A percentile compares a stretch with the other conserved stretches of the same genome.
phyloP scores from a whole-genome alignment of 2,329 filamentous ascomycete genomes.

The Aspergillus brasiliensis region DNA sequence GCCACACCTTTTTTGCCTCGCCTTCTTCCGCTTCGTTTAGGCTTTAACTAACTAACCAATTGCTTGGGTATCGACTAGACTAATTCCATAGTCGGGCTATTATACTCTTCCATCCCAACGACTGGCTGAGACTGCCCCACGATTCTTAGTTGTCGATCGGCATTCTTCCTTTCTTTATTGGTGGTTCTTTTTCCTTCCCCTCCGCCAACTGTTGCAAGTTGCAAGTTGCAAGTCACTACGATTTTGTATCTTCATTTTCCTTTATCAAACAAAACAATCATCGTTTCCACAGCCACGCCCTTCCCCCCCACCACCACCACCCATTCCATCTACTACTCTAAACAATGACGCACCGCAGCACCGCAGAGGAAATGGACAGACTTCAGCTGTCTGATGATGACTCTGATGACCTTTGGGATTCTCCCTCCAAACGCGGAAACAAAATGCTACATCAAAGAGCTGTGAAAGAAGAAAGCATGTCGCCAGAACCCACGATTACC shows the following conservation, averaged over 20 bases:
- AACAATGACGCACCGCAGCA: slow-evolving; percentile 37
- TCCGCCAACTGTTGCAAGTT: background rate
- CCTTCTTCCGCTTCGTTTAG: background rate
- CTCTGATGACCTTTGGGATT: slow-evolving; percentile 61
- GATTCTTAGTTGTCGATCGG: background rate
- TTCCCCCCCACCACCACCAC: background rate
- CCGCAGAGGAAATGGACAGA: slow-evolving; percentile 54
- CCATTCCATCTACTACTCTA: background rate
- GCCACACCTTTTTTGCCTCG: background rate
- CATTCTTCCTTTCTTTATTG: background rate
- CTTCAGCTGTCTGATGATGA: slow-evolving; percentile 58
- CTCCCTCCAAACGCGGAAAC: slow-evolving; percentile 49
- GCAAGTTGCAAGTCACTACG: background rate
- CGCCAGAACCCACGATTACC: slow-evolving; percentile 33
- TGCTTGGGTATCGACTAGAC: too few relatives aligned
- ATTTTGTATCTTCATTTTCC: background rate
- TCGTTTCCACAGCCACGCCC: background rate
- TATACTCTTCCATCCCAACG: background rate
- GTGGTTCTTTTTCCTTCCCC: background rate
- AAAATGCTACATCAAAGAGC: slow-evolving; percentile 35
- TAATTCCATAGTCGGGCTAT: too few relatives aligned
- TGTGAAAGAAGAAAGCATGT: slow-evolving; percentile 42
- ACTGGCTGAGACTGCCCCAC: slow-evolving; percentile 8
- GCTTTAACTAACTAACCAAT: too few relatives aligned
- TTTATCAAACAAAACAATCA: background rate